phyloP scores from a whole-genome alignment of 768 basidiomycete species.

The Tephrocybe sp. region DNA sequence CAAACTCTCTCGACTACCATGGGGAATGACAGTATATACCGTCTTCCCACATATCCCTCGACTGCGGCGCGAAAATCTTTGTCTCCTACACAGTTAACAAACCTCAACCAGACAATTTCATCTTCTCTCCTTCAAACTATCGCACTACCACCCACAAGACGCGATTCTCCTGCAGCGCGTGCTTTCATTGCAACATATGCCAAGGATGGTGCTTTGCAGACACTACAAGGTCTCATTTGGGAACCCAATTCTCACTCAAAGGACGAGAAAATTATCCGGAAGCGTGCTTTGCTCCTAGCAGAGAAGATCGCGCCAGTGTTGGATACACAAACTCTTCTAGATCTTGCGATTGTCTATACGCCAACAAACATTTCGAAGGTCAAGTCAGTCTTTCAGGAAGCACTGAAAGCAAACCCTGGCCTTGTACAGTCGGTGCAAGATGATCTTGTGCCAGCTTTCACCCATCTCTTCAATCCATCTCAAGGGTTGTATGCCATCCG shows the following conservation, averaged over 20 bases:
- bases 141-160: slow-evolving; percentile 44
- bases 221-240: slow-evolving; percentile 62
- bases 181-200: slow-evolving; percentile 57
- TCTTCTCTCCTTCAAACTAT: slow-evolving; percentile 45
- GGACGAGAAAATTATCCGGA: slow-evolving; percentile 44
- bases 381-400: slow-evolving; percentile 39
- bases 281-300: slow-evolving; percentile 51
- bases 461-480: slow-evolving; percentile 41
- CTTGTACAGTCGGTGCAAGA: slow-evolving; percentile 30
- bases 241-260: slow-evolving; percentile 26
- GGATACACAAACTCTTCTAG: slow-evolving; percentile 54
- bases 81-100: slow-evolving; percentile 48
- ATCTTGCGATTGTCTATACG: slow-evolving; percentile 59
- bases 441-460: slow-evolving; percentile 59
- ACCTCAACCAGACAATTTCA: slow-evolving; percentile 46
- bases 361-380: slow-evolving; percentile 40
- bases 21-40: slow-evolving; percentile 14
- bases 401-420: slow-evolving; percentile 30
- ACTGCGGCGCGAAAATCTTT: slow-evolving; percentile 42
- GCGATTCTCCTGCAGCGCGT: slow-evolving; percentile 40
- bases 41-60: slow-evolving; percentile 56
- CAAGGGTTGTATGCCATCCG: slow-evolving; percentile 63
- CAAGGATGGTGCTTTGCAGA: slow-evolving; percentile 50
- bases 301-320: slow-evolving; percentile 48
- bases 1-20: slow-evolving; percentile 5